Percentiles rank a stretch among this genome's conserved stretches.
Evolutionary conservation across 1,284 basidiomycete genomes (phyloP).

Genomic region (Mycosarcoma maydis): DNA sequence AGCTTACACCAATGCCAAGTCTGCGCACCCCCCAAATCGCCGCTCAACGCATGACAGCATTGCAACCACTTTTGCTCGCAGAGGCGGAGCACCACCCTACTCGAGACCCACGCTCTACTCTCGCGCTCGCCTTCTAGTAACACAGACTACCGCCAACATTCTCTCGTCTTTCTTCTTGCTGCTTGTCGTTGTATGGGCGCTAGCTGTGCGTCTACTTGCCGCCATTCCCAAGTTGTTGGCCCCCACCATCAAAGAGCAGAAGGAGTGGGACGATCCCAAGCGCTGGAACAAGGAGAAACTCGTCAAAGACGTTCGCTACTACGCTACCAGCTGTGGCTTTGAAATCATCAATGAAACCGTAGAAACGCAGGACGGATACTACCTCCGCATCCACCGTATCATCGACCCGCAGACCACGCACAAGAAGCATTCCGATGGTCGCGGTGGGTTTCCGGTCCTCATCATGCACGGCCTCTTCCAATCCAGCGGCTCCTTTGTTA

Average conservation of each 20-base stretch:
- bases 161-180: conserved; percentile 72
- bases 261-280: conserved; percentile 71
- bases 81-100: conserved; percentile 57
- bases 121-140: conserved; percentile 66
- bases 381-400: conserved; percentile 71
- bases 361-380: conserved; percentile 74
- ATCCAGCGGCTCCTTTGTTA: conserved; percentile 74
- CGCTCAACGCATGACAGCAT: conserved; percentile 17
- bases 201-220: conserved; percentile 51
- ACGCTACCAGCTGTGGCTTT: conserved; percentile 72
- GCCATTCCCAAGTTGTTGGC: conserved; percentile 44
- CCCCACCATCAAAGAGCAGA: conserved; percentile 16
- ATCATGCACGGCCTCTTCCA: conserved; percentile 75
- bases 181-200: conserved; percentile 68
- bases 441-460: conserved; percentile 72
- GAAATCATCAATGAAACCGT: conserved; percentile 73
- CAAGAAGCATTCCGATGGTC: conserved; percentile 68
- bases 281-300: conserved; percentile 70
- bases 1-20: conserved; percentile 11
- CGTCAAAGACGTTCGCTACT: conserved; percentile 72
- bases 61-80: conserved; percentile 41
- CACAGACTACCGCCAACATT: conserved; percentile 70
- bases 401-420: conserved; percentile 69
- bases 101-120: conserved; percentile 51
- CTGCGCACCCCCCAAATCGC: not conserved